Conservation (phyloP, 2,329 filamentous ascomycete species). For the Simplicillium aogashimaense region DNA sequence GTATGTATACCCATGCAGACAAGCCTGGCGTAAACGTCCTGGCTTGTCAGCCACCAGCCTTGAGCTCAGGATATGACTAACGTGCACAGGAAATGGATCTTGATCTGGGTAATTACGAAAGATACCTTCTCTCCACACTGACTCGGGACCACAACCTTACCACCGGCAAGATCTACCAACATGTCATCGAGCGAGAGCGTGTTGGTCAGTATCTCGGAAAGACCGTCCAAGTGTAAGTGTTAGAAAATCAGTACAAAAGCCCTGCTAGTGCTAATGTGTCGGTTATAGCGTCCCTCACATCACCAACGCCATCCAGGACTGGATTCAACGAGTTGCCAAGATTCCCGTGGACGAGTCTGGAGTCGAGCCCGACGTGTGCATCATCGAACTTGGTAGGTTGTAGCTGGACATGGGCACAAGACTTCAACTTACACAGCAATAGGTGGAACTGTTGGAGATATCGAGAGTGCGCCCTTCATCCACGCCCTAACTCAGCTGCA, state of each 20-base stretch:
- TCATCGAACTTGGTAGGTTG: slow-evolving; percentile 38
- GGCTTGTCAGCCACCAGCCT: too few species aligned
- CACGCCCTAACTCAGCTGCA: slow-evolving; percentile 76
- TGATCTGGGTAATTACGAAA: slow-evolving; percentile 41
- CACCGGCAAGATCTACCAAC: slow-evolving; percentile 89
- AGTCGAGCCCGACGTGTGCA: slow-evolving; percentile 81
- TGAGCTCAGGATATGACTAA: too few species aligned
- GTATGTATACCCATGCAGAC: not conserved
- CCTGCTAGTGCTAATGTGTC: not conserved
- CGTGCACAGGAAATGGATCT: slow-evolving; percentile 22
- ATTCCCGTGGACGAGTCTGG: slow-evolving; percentile 80
- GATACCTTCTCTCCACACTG: slow-evolving; percentile 60
- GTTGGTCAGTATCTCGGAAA: slow-evolving; percentile 72
- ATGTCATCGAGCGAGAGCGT: slow-evolving; percentile 66
- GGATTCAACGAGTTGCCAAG: slow-evolving; percentile 77
- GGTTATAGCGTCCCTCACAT: slow-evolving; percentile 66
- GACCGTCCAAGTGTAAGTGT: slow-evolving; percentile 22
- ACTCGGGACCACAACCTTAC: slow-evolving; percentile 91
- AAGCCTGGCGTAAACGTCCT: slow-evolving; percentile 14
- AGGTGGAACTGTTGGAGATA: slow-evolving; percentile 61
- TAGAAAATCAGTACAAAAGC: too few species aligned
- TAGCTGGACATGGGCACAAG: not conserved
- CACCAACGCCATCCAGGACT: slow-evolving; percentile 83
- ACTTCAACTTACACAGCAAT: slow-evolving; percentile 5
- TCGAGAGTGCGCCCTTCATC: slow-evolving; percentile 80